Evolutionary conservation across 495 filamentous ascomycete species (phyloP).

Genomic region (Talaromyces trachyspermus): DNA sequence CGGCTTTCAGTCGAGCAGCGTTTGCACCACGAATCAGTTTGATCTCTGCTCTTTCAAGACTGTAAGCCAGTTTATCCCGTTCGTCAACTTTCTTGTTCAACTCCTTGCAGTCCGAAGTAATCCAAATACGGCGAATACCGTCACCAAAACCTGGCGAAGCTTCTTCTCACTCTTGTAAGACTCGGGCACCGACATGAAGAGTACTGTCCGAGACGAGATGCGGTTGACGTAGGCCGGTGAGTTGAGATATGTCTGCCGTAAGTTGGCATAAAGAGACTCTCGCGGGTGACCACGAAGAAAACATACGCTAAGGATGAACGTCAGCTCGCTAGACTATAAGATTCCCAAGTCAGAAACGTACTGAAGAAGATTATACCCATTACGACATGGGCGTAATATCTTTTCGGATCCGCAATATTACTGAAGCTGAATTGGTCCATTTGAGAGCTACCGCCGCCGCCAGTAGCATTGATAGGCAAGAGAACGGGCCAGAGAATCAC

Average conservation of each 20-base stretch:
- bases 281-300: constrained; percentile 57
- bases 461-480: constrained; percentile 73
- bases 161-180: constrained; percentile 49
- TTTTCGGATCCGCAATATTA: constrained; percentile 46
- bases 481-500: constrained; percentile 74
- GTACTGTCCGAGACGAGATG: constrained; percentile 60
- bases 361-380: constrained; percentile 49
- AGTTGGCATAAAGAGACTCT: constrained; percentile 62
- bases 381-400: constrained; percentile 56
- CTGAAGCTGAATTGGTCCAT: constrained; percentile 61
- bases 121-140: constrained; percentile 53
- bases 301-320: constrained; percentile 44
- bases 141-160: constrained; percentile 52
- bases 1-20: constrained; percentile 38
- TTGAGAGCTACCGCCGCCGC: constrained; percentile 49
- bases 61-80: constrained; percentile 50
- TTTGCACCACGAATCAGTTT: constrained; percentile 56
- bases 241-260: constrained; percentile 65
- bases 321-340: neutral
- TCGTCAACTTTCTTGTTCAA: constrained; percentile 51
- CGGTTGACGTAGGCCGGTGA: constrained; percentile 57
- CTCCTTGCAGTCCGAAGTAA: constrained; percentile 48
- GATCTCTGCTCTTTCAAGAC: constrained; percentile 60
- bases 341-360: constrained; percentile 24
- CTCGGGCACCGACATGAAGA: constrained; percentile 61